Conservation (phyloP, 2,329 filamentous ascomycete species). For the Trichoderma semiorbis region DNA sequence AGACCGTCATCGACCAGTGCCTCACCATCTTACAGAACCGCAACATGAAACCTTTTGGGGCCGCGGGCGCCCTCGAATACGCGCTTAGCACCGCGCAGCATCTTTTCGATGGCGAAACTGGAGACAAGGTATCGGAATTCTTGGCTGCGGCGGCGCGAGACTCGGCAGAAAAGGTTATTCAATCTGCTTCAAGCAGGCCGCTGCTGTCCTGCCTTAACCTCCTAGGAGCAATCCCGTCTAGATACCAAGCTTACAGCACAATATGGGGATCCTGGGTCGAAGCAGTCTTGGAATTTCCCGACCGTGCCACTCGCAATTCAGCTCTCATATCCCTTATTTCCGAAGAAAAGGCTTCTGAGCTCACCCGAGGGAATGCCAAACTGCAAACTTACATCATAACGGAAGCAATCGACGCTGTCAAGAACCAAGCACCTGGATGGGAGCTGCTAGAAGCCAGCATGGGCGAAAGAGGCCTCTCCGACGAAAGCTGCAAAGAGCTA, state of each 20-base stretch:
- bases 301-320: slow-evolving; percentile 25
- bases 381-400: slow-evolving; percentile 49
- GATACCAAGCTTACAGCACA: slow-evolving; percentile 34
- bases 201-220: slow-evolving; percentile 64
- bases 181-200: slow-evolving; percentile 65
- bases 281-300: slow-evolving; percentile 36
- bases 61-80: slow-evolving; percentile 45
- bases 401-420: slow-evolving; percentile 38
- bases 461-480: slow-evolving; percentile 39
- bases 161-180: slow-evolving; percentile 56
- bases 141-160: slow-evolving; percentile 51
- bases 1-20: slow-evolving; percentile 32
- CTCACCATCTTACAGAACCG: slow-evolving; percentile 45
- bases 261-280: slow-evolving; percentile 47
- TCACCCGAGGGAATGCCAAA: slow-evolving; percentile 37
- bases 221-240: slow-evolving; percentile 44
- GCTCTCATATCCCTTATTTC: slow-evolving; percentile 47
- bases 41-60: slow-evolving; percentile 57
- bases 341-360: slow-evolving; percentile 36
- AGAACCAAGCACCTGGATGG: slow-evolving; percentile 36
- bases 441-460: slow-evolving; percentile 49
- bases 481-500: slow-evolving; percentile 34
- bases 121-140: slow-evolving; percentile 39
- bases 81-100: slow-evolving; percentile 38
- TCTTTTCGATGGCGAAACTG: slow-evolving; percentile 37